A percentile compares a stretch with the other conserved stretches of the same genome.
phyloP scores from a whole-genome alignment of 805 yeast species.

The Candida cerambycidarum region DNA sequence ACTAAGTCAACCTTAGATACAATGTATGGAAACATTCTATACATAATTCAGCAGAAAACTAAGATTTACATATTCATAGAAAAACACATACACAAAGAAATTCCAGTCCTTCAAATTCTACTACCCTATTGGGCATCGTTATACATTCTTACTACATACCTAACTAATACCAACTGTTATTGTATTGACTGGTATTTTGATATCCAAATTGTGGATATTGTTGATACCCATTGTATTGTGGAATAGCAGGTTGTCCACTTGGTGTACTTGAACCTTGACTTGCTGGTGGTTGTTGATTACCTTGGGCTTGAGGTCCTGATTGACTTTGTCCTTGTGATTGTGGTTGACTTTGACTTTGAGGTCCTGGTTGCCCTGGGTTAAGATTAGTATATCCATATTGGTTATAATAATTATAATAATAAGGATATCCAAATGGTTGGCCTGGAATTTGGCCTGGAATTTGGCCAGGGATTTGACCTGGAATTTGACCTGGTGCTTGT shows the following conservation, averaged over 20 bases:
- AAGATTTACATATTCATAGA: no score
- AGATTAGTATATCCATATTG: conserved; percentile 14
- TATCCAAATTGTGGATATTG: conserved; percentile 49
- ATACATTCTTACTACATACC: conserved; percentile 7
- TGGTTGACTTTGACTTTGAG: conserved; percentile 18
- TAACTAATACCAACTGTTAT: conserved; percentile 45
- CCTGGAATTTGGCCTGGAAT: conserved; percentile 16
- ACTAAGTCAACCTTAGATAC: no score
- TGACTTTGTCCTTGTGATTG: conserved; percentile 16
- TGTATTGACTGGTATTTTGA: conserved; percentile 26
- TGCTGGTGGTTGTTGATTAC: conserved; percentile 19
- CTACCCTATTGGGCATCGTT: no score
- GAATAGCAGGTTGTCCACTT: conserved; percentile 39
- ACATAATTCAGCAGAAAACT: no score
- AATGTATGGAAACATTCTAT: no score
- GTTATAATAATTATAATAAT: conserved; percentile 40
- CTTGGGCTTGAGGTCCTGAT: conserved; percentile 11
- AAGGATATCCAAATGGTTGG: conserved; percentile 43
- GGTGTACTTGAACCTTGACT: conserved; percentile 16
- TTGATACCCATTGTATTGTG: conserved; percentile 47
- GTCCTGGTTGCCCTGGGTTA: conserved; percentile 18
- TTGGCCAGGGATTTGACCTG: conserved; percentile 17
- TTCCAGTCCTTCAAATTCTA: no score
- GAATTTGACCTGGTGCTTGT: conserved; percentile 12
- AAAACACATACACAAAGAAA: no score